Conservation (phyloP, 2,329 filamentous ascomycete species). For the Arthrinium puccinioides region DNA sequence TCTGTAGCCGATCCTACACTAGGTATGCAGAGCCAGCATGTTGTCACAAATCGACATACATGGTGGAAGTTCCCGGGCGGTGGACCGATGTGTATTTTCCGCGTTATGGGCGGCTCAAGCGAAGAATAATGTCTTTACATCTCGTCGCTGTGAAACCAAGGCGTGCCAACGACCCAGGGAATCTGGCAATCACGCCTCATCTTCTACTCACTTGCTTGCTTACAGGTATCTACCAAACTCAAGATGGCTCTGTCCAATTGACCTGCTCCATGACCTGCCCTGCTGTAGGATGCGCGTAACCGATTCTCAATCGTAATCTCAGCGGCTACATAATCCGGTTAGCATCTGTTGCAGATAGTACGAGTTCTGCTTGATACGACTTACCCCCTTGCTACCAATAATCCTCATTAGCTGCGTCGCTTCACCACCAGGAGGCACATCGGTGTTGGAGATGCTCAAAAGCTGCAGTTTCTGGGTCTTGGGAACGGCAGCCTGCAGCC, state of each 20-base stretch:
- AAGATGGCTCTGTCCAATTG: slow-evolving; percentile 81
- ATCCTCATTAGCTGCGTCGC: slow-evolving; percentile 90
- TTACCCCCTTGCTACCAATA: slow-evolving; percentile 78
- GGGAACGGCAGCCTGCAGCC: slow-evolving; percentile 88
- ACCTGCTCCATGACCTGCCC: slow-evolving; percentile 82
- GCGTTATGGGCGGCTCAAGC: no score
- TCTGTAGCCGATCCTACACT: no score
- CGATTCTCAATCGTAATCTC: slow-evolving; percentile 77
- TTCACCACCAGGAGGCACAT: slow-evolving; percentile 70
- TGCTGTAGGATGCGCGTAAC: slow-evolving; percentile 63
- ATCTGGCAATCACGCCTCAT: no score
- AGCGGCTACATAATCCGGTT: slow-evolving; percentile 53
- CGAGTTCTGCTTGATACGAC: slow-evolving; percentile 29
- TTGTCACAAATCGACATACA: no score
- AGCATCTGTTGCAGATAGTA: slow-evolving; percentile 14
- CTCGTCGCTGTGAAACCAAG: no score
- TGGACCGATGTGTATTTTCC: no score
- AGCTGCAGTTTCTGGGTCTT: slow-evolving; percentile 94
- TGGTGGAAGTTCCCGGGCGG: no score
- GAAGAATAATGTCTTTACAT: no score
- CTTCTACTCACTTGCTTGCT: no score
- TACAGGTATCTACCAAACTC: slow-evolving; percentile 3
- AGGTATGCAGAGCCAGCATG: no score
- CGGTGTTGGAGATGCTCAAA: slow-evolving; percentile 77
- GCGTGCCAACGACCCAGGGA: no score